These are phyloP conservation scores for Dendrobium catenatum DNA, from an alignment of 106 monocot species.

Conservation along the genomic window DNA sequence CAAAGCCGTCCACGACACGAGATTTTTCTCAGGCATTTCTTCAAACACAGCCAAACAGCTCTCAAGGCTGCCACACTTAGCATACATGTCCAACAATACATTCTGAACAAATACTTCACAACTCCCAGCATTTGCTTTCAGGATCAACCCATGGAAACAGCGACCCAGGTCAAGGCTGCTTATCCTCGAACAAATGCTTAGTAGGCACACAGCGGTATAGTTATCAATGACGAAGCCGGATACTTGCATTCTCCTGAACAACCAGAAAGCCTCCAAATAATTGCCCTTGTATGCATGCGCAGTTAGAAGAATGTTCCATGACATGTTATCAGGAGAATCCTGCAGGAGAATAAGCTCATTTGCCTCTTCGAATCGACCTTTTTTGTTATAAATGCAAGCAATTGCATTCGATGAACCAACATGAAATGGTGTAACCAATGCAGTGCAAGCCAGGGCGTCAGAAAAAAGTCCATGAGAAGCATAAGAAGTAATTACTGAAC, in stretches of 20 bases:
- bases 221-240: constrained; percentile 32
- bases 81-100: constrained; percentile 75
- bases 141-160: constrained; percentile 53
- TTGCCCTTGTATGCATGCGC: constrained; percentile 45
- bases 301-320: constrained; percentile 69
- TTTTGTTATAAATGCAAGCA: constrained; percentile 55
- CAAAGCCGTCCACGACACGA: constrained; percentile 72
- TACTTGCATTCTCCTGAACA: constrained; percentile 49
- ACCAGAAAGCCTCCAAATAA: constrained; percentile 31
- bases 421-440: constrained; percentile 7
- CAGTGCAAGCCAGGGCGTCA: constrained; percentile 24
- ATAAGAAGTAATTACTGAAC: constrained; percentile 50
- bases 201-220: constrained; percentile 44
- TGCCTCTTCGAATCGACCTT: constrained; percentile 31
- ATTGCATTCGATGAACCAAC: constrained; percentile 28
- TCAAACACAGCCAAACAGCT: constrained; percentile 37
- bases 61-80: constrained; percentile 69
- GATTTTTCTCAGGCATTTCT: constrained; percentile 52
- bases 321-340: constrained; percentile 32
- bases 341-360: constrained; percentile 31
- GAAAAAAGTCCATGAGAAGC: constrained; percentile 23
- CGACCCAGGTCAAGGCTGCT: constrained; percentile 39
- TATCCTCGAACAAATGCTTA: constrained; percentile 56
- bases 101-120: constrained; percentile 60
- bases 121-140: constrained; percentile 32